phyloP scores from a whole-genome alignment of 2,329 filamentous ascomycete species.

The Aspergillus ibericus region DNA sequence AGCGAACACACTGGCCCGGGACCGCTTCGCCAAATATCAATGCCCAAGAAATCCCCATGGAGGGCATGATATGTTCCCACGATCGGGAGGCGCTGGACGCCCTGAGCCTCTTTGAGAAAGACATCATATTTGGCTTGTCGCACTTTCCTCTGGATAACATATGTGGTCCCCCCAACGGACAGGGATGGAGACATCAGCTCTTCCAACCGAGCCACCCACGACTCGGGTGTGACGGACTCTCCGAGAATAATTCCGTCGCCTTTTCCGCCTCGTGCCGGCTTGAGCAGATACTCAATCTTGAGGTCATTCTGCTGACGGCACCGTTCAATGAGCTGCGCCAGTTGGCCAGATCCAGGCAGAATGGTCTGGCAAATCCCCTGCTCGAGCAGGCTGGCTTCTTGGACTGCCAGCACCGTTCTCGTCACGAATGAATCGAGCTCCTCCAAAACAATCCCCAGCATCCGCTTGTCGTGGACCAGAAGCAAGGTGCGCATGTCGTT shows the following conservation, averaged over 20 bases:
- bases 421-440: constrained; percentile 19
- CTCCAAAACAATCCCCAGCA: constrained; percentile 36
- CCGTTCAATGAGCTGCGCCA: constrained; percentile 14
- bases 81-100: constrained; percentile 11
- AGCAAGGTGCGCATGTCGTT: constrained; percentile 36
- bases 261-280: constrained; percentile 25
- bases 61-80: constrained; percentile 29
- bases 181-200: constrained; percentile 12
- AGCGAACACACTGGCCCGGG: constrained; percentile 21
- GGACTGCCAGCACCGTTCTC: constrained; percentile 15
- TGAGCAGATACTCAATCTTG: constrained; percentile 27
- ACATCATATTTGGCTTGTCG: constrained; percentile 23
- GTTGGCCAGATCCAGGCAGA: constrained; percentile 25
- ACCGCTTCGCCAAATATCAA: constrained; percentile 28
- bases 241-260: constrained; percentile 29
- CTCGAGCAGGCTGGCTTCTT: constrained; percentile 18
- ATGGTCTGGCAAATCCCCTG: constrained; percentile 25
- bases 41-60: constrained; percentile 25
- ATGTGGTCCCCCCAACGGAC: constrained; percentile 8
- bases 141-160: constrained; percentile 25
- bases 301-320: constrained; percentile 5
- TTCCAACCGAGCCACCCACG: constrained; percentile 25
- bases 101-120: constrained; percentile 9
- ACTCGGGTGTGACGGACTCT: constrained; percentile 14
- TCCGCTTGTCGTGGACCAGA: constrained; percentile 36